These are phyloP conservation scores for Penicillium decumbens DNA, from an alignment of 2,329 filamentous ascomycete species.

Conservation along the genomic window DNA sequence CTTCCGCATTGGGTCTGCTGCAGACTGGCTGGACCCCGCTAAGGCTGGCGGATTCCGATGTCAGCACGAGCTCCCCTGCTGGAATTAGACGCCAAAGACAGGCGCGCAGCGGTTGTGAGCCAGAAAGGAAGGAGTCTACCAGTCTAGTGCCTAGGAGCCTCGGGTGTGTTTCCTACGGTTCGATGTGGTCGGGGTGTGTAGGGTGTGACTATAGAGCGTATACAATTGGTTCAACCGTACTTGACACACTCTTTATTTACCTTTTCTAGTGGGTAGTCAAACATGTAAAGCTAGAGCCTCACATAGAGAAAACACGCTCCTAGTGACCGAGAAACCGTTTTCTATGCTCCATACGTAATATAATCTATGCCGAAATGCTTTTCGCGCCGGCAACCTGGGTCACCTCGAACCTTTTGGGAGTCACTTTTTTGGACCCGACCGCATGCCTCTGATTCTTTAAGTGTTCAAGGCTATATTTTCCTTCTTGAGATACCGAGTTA, in stretches of 20 bases:
- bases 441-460: slow-evolving; percentile 1
- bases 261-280: neutral
- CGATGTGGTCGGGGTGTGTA: neutral
- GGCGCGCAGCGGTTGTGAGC: slow-evolving; percentile 10
- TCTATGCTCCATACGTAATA: neutral
- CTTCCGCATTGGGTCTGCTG: slow-evolving; percentile 17
- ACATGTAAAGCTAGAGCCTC: neutral
- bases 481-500: neutral
- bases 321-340: neutral
- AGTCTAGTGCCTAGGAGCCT: too few relatives aligned
- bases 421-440: neutral
- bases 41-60: slow-evolving; percentile 2
- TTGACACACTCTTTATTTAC: neutral
- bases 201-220: neutral
- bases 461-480: neutral
- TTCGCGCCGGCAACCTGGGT: slow-evolving; percentile 9
- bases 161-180: neutral
- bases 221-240: too few relatives aligned
- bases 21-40: slow-evolving; percentile 13
- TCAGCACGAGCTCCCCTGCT: slow-evolving; percentile 10
- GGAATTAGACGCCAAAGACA: slow-evolving; percentile 16
- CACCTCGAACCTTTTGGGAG: slow-evolving; percentile 10
- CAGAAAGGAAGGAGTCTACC: slow-evolving; percentile 6
- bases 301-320: neutral
- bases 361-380: slow-evolving; percentile 1